A percentile compares a stretch with the other conserved stretches of the same genome.
Evolutionary conservation across 345 rosid species (phyloP).

Genomic region (Arabidopsis arenosa): DNA sequence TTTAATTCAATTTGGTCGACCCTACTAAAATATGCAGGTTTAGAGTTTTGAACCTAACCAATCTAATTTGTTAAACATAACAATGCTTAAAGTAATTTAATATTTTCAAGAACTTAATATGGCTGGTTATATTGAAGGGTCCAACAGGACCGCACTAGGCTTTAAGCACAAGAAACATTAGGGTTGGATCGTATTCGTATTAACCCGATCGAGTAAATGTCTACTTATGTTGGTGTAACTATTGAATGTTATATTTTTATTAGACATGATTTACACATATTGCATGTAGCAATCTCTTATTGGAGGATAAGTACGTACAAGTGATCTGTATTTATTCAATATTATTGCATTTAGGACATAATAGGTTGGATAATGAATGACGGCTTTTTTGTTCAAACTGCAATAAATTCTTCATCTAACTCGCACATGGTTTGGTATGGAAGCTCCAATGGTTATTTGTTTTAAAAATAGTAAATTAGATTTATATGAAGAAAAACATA

Average conservation of each 20-base stretch:
- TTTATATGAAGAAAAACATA: background rate
- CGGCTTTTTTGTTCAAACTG: constrained; percentile 17
- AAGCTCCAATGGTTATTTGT: background rate
- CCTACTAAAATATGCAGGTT: constrained; percentile 15
- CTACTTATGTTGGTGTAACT: no score
- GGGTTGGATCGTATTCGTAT: no score
- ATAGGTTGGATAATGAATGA: constrained; percentile 18
- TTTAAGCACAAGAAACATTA: no score
- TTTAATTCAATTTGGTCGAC: constrained; percentile 14
- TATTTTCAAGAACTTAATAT: no score
- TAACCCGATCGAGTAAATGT: no score
- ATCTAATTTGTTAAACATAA: background rate
- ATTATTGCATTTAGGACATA: constrained; percentile 15
- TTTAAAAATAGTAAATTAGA: background rate
- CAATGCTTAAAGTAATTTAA: background rate
- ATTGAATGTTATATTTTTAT: no score
- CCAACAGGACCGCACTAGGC: no score
- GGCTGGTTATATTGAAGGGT: no score
- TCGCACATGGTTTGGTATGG: constrained; percentile 42
- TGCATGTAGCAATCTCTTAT: constrained; percentile 26
- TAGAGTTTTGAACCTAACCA: background rate
- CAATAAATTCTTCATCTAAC: constrained; percentile 44
- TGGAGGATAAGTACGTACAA: constrained; percentile 1
- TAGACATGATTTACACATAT: no score
- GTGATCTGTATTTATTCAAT: constrained; percentile 20